Evolutionary conservation across 2,329 filamentous ascomycete genomes (phyloP), one percentile per base, ranked within the genome.

Genomic region (Chaetomiaceae sp.): DNA sequence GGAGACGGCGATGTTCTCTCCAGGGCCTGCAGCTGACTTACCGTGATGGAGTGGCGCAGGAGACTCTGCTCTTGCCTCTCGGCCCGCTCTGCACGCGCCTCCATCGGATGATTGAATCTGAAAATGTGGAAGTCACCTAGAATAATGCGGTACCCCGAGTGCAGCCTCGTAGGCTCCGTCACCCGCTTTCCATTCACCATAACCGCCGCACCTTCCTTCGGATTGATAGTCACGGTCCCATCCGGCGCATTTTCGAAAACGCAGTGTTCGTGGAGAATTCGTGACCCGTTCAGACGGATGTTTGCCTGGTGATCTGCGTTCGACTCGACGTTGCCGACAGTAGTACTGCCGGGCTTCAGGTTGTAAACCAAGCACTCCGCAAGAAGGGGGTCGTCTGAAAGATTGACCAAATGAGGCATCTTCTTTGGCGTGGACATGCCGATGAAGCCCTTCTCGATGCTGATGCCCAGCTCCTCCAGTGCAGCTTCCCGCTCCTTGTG

Each of bases 41-140:
- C 80, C 5, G 82, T 84, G 32, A 86, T 73, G 1, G 91, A 95
- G 65, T 97, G 92, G 41, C 92, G 86, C 53, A 99, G 75, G 18
- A 95, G 75, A 65, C 89, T 96, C 65, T 90, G 84, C 58, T 63
- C 56, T 13, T 88, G 89, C 62, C 89, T 84, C 65, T 96, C 90
- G 11, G 90, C 91, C 50, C 94, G 78, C 71, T 99, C 94, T 3
- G 91, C 92, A 54, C 89, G 85, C 27, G 94, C 94, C 72, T 99
- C 94, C 76, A 96, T 87, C 0, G 94, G 94, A 66, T 99, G 91
- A 64, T 97, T 99, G 75, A 99, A 99, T 52, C 94, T 81, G 73
- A 99, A 97, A 56, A 99, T 99, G 69, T 99, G 94, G 63, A 99
- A 99, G 69, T 99, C 94, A 36, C 94, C 94, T 9, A 99, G 77